Percentiles rank a stretch among this genome's conserved stretches.
phyloP scores from a whole-genome alignment of 2,329 filamentous ascomycete genomes.

The Xylariales sp. region DNA sequence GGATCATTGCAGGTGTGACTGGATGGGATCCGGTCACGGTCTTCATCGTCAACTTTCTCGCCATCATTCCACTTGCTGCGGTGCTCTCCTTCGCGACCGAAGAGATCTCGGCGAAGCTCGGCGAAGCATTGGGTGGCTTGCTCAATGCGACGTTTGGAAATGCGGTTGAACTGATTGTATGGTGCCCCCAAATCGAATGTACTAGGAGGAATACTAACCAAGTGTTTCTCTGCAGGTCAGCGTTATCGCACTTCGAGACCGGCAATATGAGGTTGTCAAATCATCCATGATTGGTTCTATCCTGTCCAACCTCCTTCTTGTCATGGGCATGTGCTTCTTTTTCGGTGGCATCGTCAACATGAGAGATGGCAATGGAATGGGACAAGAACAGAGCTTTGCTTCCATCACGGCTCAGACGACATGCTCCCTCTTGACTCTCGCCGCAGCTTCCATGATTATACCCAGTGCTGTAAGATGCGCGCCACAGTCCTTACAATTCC shows the following conservation, averaged over 20 bases:
- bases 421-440: slow-evolving; percentile 68
- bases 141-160: slow-evolving; percentile 77
- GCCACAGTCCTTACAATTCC: not conserved
- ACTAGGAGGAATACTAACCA: no score
- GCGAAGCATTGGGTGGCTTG: slow-evolving; percentile 68
- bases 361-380: slow-evolving; percentile 49
- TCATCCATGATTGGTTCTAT: slow-evolving; percentile 96
- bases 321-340: slow-evolving; percentile 76
- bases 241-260: slow-evolving; percentile 80
- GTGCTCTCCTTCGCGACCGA: slow-evolving; percentile 75
- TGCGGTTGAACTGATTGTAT: slow-evolving; percentile 72
- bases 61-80: slow-evolving; percentile 71
- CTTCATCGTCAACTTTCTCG: slow-evolving; percentile 75
- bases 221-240: slow-evolving; percentile 54
- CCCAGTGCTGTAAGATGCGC: slow-evolving; percentile 59
- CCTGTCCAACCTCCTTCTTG: slow-evolving; percentile 87
- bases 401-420: slow-evolving; percentile 73
- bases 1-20: slow-evolving; percentile 60
- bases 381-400: slow-evolving; percentile 68
- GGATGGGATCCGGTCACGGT: slow-evolving; percentile 62
- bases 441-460: slow-evolving; percentile 73
- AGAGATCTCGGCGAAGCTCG: slow-evolving; percentile 67
- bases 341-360: slow-evolving; percentile 66
- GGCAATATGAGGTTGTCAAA: slow-evolving; percentile 94
- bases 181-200: no score